Evolutionary conservation across 768 basidiomycete species (phyloP).

Genomic region (Calocybe indica): DNA sequence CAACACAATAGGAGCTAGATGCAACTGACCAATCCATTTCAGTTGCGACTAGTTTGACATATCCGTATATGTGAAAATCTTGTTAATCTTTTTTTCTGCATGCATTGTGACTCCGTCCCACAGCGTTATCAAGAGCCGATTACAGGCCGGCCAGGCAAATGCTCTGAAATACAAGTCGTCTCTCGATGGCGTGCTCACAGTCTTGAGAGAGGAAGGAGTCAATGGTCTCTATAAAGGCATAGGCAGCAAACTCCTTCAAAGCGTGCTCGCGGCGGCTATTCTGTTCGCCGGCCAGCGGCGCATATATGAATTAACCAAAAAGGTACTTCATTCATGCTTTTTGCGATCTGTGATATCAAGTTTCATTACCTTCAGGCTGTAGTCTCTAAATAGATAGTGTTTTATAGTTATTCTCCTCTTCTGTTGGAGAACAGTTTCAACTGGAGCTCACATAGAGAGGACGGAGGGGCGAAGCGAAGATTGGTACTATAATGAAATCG

Average conservation of each 20-base stretch:
- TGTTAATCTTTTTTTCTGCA: neutral
- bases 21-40: constrained; percentile 1
- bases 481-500: too few relatives aligned
- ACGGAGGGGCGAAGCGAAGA: too few relatives aligned
- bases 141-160: constrained; percentile 68
- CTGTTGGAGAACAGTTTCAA: too few relatives aligned
- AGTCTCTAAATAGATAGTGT: too few relatives aligned
- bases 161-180: constrained; percentile 73
- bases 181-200: constrained; percentile 69
- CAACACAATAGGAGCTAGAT: neutral
- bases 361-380: constrained; percentile 1
- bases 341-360: neutral
- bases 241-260: constrained; percentile 84
- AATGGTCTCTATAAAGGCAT: constrained; percentile 84
- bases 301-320: constrained; percentile 68
- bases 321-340: constrained; percentile 21
- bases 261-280: constrained; percentile 89
- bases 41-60: constrained; percentile 46
- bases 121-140: constrained; percentile 71
- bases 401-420: too few relatives aligned
- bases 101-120: neutral
- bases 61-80: constrained; percentile 35
- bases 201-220: constrained; percentile 75
- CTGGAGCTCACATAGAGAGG: too few relatives aligned
- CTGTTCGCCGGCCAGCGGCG: constrained; percentile 87